A percentile compares a stretch with the other conserved stretches of the same genome.
Evolutionary conservation across 2,329 filamentous ascomycete species (phyloP).

Genomic region (Ceratocystis variospora): DNA sequence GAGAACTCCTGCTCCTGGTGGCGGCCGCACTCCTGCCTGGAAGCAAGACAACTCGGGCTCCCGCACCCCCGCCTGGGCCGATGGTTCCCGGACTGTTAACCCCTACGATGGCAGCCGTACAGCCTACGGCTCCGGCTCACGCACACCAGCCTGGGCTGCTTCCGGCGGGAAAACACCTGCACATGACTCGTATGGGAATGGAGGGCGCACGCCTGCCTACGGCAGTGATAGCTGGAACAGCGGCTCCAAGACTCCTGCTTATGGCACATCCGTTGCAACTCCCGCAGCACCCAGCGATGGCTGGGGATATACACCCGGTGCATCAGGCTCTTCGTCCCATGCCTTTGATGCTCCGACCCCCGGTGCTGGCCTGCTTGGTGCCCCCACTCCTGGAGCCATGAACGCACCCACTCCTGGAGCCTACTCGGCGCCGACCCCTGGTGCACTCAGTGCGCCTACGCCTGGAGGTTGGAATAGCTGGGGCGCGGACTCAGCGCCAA

Average conservation of each 20-base stretch:
- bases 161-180: slow-evolving; percentile 55
- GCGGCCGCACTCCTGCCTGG: slow-evolving; percentile 51
- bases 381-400: slow-evolving; percentile 47
- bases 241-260: slow-evolving; percentile 67
- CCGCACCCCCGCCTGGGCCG: slow-evolving; percentile 57
- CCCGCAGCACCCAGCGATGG: slow-evolving; percentile 44
- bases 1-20: slow-evolving; percentile 42
- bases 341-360: slow-evolving; percentile 60
- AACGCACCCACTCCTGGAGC: slow-evolving; percentile 61
- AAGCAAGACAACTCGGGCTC: slow-evolving; percentile 41
- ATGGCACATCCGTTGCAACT: slow-evolving; percentile 46
- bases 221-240: slow-evolving; percentile 47
- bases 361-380: slow-evolving; percentile 40
- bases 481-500: slow-evolving; percentile 51
- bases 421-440: slow-evolving; percentile 50
- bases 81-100: slow-evolving; percentile 53
- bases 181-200: slow-evolving; percentile 48
- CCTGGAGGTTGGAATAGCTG: slow-evolving; percentile 51
- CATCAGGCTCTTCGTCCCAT: slow-evolving; percentile 31
- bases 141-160: slow-evolving; percentile 67
- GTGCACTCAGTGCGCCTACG: slow-evolving; percentile 50
- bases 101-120: slow-evolving; percentile 63
- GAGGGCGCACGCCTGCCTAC: slow-evolving; percentile 57
- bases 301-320: slow-evolving; percentile 46
- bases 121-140: slow-evolving; percentile 58